A percentile compares a stretch with the other conserved stretches of the same genome.
Conservation (phyloP, 495 filamentous ascomycete species). For the Opeltia flavorubescens region DNA sequence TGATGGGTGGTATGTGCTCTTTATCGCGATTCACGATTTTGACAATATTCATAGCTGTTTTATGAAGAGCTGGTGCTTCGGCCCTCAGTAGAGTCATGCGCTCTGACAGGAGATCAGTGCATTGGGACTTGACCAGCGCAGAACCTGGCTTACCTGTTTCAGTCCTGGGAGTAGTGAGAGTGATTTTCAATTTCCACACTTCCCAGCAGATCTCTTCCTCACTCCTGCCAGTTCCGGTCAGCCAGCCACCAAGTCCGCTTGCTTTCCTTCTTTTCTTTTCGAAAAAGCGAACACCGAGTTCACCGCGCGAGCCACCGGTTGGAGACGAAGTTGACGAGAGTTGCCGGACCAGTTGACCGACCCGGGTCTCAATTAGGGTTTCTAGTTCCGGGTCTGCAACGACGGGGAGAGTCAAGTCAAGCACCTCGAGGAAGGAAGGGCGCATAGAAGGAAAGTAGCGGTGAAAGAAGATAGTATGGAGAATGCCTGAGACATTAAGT, state of each 20-base stretch:
- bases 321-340: slow-evolving; percentile 32
- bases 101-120: slow-evolving; percentile 34
- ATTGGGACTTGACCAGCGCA: not conserved
- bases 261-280: slow-evolving; percentile 77
- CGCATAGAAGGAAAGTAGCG: slow-evolving; percentile 81
- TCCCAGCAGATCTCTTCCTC: slow-evolving; percentile 97
- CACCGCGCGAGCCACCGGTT: slow-evolving; percentile 51
- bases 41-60: slow-evolving; percentile 76
- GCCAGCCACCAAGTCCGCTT: slow-evolving; percentile 41
- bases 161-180: slow-evolving; percentile 73
- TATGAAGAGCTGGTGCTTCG: slow-evolving; percentile 75
- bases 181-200: slow-evolving; percentile 84
- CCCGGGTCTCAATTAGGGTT: slow-evolving; percentile 79
- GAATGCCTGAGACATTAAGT: slow-evolving; percentile 47
- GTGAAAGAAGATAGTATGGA: slow-evolving; percentile 98
- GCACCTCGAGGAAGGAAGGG: slow-evolving; percentile 76
- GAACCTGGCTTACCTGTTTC: slow-evolving; percentile 55
- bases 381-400: slow-evolving; percentile 85
- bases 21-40: slow-evolving; percentile 74
- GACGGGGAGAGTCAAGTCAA: slow-evolving; percentile 80
- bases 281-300: slow-evolving; percentile 83
- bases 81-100: slow-evolving; percentile 72
- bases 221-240: slow-evolving; percentile 44
- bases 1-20: slow-evolving; percentile 95
- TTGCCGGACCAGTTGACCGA: slow-evolving; percentile 57